Evolutionary conservation across 2,329 filamentous ascomycete genomes (phyloP).

Genomic region (Sordariomycetes sp.): DNA sequence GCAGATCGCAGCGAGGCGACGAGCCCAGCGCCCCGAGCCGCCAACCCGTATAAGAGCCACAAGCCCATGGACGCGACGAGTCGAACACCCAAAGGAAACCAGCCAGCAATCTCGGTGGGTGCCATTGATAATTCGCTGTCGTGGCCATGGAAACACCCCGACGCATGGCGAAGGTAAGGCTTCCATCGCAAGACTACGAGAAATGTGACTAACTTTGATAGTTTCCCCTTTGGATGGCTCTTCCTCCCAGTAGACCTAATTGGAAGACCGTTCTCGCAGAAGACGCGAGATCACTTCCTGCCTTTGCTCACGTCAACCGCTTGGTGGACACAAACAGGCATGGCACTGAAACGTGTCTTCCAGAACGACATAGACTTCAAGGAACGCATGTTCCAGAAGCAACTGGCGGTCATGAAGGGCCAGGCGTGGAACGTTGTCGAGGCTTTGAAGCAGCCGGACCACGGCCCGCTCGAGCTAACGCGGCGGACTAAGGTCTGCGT

Average conservation of each 20-base stretch:
- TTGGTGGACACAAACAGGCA: slow-evolving; percentile 95
- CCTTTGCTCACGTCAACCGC: slow-evolving; percentile 86
- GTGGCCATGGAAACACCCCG: slow-evolving; percentile 98
- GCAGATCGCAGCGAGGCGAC: not conserved
- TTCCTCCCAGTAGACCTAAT: slow-evolving; percentile 96
- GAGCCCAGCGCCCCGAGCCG: slow-evolving; percentile 27
- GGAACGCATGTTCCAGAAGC: slow-evolving; percentile 96
- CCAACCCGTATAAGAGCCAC: slow-evolving; percentile 65
- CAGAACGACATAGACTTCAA: slow-evolving; percentile 92
- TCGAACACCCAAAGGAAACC: slow-evolving; percentile 31
- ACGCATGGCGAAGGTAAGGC: slow-evolving; percentile 61
- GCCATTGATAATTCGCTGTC: slow-evolving; percentile 97
- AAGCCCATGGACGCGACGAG: slow-evolving; percentile 76
- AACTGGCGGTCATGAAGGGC: slow-evolving; percentile 98
- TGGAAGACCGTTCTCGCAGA: slow-evolving; percentile 89
- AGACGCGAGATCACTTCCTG: slow-evolving; percentile 90
- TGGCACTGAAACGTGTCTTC: slow-evolving; percentile 79
- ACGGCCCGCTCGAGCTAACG: slow-evolving; percentile 88
- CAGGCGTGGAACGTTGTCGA: slow-evolving; percentile 99
- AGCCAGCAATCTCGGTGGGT: slow-evolving; percentile 64
- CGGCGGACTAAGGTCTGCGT: slow-evolving; percentile 86
- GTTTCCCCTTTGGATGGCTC: slow-evolving; percentile 97
- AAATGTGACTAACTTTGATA: slow-evolving; percentile 20
- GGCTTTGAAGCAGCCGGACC: slow-evolving; percentile 84
- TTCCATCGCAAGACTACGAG: not conserved